Evolutionary conservation across 2,329 filamentous ascomycete genomes (phyloP), one percentile per base, ranked within the genome.

Genomic region (Periconia digitata): DNA sequence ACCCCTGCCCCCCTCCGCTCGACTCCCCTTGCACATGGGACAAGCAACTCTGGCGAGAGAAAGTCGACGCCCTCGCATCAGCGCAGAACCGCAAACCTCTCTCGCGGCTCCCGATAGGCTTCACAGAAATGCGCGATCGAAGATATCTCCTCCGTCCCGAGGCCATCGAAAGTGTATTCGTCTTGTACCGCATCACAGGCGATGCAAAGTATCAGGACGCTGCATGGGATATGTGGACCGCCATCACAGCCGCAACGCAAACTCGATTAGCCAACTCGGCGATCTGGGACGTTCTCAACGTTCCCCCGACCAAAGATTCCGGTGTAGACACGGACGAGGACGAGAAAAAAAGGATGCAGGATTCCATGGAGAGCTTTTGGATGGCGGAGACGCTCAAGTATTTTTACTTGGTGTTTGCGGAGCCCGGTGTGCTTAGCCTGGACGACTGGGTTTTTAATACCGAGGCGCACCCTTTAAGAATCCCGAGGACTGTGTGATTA

Each of bases 111-210:
- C 74, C 72, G 0, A 62, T 64, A 37, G 77, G 77, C 7, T 77
- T 79, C 50, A 71, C 73, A 0, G 53, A 66, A 1, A 70, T 79
- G 35, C 58, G 62, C 13, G 76, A 80, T 47, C 54, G 70, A 8
- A 64, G 75, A 6, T 79, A 80, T 46, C 71, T 77, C 21, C 69
- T 80, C 8, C 66, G 77, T 7, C 76, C 82, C 0, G 82, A 85
- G 63, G 81, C 81, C 2, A 82, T 85, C 38, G 82, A 85, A 60
- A 80, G 77, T n/a, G 76, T 84, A 3, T 85, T 84, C 63, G 72
- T 84, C 54, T 69, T 85, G 64, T 83, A 84, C 56, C 76, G 82
- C 17, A 79, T 82, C 38, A 84, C 81, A 1, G 82, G 82, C 12
- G 76, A 83, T 50, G 72, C 72, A 44, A 68, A 60, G 48, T 70